A percentile compares a stretch with the other conserved stretches of the same genome.
Conservation (phyloP, 208 protist species). For the Trypanosoma cruzi region DNA sequence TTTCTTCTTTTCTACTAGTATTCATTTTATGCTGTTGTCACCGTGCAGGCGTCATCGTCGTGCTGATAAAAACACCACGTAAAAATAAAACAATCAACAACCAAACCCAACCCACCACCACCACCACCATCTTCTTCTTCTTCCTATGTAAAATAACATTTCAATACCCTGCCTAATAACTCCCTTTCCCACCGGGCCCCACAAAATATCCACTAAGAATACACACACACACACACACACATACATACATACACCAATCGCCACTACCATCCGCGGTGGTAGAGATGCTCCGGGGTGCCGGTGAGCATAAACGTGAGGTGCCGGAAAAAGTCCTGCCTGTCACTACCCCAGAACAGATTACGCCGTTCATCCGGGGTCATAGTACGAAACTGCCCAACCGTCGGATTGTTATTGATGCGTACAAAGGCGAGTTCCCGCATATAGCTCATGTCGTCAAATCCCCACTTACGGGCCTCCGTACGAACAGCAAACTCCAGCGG, state of each 20-base stretch:
- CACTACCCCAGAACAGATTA: constrained; percentile 87
- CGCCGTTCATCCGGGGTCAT: constrained; percentile 88
- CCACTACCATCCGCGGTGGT: constrained; percentile 84
- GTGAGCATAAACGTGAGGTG: constrained; percentile 73
- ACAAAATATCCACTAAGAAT: constrained; percentile 1
- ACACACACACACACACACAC: background rate
- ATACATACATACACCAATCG: background rate
- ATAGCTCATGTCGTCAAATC: constrained; percentile 88
- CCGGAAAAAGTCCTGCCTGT: constrained; percentile 89
- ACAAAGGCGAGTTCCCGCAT: constrained; percentile 91
- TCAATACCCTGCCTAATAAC: too few relatives aligned
- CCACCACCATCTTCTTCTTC: too few relatives aligned
- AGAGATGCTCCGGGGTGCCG: constrained; percentile 84
- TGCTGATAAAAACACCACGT: background rate
- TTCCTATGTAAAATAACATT: too few relatives aligned
- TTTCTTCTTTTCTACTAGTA: too few relatives aligned
- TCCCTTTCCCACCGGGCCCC: too few relatives aligned
- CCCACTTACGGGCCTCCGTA: constrained; percentile 87
- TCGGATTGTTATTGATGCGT: constrained; percentile 89
- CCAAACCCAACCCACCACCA: background rate
- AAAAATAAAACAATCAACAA: too few relatives aligned
- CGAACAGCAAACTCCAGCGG: constrained; percentile 88
- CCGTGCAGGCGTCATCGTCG: background rate
- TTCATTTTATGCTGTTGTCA: background rate
- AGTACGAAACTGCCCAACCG: constrained; percentile 80